Base-by-base conservation (phyloP, 2,329 filamentous ascomycete species). In the Paramyrothecium sp. region DNA sequence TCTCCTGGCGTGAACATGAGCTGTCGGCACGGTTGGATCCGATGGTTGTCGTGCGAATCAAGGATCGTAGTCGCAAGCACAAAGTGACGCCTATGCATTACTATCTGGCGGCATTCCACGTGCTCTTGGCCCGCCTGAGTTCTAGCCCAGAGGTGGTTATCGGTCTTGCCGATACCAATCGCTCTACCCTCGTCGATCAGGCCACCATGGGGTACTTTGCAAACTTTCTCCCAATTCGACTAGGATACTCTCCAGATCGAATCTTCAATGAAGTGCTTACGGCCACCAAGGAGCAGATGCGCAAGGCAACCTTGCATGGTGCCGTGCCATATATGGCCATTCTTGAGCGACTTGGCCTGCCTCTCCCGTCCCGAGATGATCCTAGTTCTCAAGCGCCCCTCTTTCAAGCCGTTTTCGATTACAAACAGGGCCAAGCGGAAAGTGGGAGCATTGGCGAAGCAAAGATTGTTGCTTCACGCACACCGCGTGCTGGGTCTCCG, bases 231-330 rank as follows among this genome's bases (percentile, higher is more conserved):
- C 26, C 50, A 5, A 10, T 52, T 8, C 26, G 26, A 5, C 22
- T 52, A 33, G 50, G 10, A 10, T 52, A 34, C 23, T 19, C 26
- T 3, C 19, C 50, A 19, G 26, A 52, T 10, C 30, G 30, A 33
- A 52, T 52, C 23, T 52, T 52, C 50, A 34, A 30, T 16, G 50
- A 52, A 19, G 23, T 34, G 5, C 50, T 52, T 19, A 33, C 26
- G 17, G 50, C 11, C 10, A 21, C 23, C 33, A 52, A 34, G 19
- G 21, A 52, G 23, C 26, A 52, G 23, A 23, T 52, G 26, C 50
- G 50, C 21, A 20, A 11, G 17, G 21, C 64, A 72, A 16, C n/a
- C 13, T 12, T 44, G 4, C 38, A 44, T 12, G n/a, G 38, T 16
- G 38, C 38, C 5, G 38, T 44, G 5, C 38, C 38, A 7, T 44